phyloP scores from a whole-genome alignment of 148 eudicot genomes.

The Vaccinium macrocarpon region DNA sequence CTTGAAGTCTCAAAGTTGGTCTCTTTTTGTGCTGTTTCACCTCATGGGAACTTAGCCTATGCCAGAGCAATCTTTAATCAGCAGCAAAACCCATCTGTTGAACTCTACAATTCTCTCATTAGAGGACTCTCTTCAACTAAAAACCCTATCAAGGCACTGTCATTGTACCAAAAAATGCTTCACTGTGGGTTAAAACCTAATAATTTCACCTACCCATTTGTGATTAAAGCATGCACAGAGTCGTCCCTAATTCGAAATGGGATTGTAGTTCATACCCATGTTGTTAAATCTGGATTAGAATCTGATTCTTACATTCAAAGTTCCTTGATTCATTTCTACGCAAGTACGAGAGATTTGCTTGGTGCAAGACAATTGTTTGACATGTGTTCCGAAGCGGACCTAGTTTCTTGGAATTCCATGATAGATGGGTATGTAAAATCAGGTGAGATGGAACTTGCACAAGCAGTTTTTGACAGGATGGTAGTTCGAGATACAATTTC shows the following conservation, averaged over 20 bases:
- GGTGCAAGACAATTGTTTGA: conserved; percentile 30
- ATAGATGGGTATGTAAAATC: conserved; percentile 29
- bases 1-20: conserved; percentile 23
- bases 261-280: conserved; percentile 30
- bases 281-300: conserved; percentile 32
- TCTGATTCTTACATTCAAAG: conserved; percentile 30
- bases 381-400: conserved; percentile 22
- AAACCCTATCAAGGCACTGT: conserved; percentile 23
- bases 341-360: conserved; percentile 22
- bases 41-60: conserved; percentile 29
- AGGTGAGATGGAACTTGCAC: conserved; percentile 27
- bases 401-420: conserved; percentile 37
- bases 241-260: conserved; percentile 19
- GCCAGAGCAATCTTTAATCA: conserved; percentile 30
- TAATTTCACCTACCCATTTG: conserved; percentile 35
- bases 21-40: conserved; percentile 19
- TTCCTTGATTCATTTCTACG: conserved; percentile 38
- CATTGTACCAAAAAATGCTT: conserved; percentile 26
- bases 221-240: conserved; percentile 31
- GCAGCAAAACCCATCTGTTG: conserved; percentile 27
- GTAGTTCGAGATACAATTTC: conserved; percentile 24
- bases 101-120: conserved; percentile 35
- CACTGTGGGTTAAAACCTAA: conserved; percentile 26
- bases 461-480: conserved; percentile 26
- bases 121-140: conserved; percentile 32